Conservation (phyloP, 805 yeast genomes). For the Saccharomycopsis vini region DNA sequence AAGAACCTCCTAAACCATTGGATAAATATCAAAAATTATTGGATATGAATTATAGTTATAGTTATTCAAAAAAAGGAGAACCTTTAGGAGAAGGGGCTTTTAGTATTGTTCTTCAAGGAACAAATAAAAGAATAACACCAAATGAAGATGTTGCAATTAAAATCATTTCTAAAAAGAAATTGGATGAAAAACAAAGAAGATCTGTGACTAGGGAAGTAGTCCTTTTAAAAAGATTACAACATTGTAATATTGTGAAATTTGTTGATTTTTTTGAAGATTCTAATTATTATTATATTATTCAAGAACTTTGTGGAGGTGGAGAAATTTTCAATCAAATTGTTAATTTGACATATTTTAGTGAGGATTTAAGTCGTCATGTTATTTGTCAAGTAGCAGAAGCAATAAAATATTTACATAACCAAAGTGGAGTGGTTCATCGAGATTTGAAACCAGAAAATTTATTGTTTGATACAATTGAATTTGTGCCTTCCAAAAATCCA, state of each 20-base stretch:
- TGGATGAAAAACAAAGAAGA: slow-evolving; percentile 52
- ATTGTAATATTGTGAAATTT: slow-evolving; percentile 54
- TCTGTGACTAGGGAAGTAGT: slow-evolving; percentile 75
- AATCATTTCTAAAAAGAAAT: slow-evolving; percentile 57
- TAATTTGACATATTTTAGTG: slow-evolving; percentile 56
- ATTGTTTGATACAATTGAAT: slow-evolving; percentile 51
- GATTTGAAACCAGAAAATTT: slow-evolving; percentile 79
- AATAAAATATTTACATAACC: slow-evolving; percentile 59
- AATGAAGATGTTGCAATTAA: slow-evolving; percentile 39
- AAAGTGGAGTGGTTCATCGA: slow-evolving; percentile 71
- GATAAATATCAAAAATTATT: slow-evolving; percentile 11
- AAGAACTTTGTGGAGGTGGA: slow-evolving; percentile 73
- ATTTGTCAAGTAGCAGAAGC: slow-evolving; percentile 57
- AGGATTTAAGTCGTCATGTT: slow-evolving; percentile 54
- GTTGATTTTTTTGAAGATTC: slow-evolving; percentile 59
- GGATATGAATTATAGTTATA: slow-evolving; percentile 22
- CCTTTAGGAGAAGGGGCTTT: slow-evolving; percentile 80
- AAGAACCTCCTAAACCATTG: too few species aligned
- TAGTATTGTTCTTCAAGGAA: slow-evolving; percentile 62
- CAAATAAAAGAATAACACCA: slow-evolving; percentile 16
- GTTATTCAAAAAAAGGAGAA: too few species aligned
- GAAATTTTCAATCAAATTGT: slow-evolving; percentile 63
- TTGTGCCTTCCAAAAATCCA: slow-evolving; percentile 29
- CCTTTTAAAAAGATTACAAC: slow-evolving; percentile 59
- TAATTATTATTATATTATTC: slow-evolving; percentile 55